Conservation (phyloP, 2,329 filamentous ascomycete genomes). For the Dryadomyces quercivorus region DNA sequence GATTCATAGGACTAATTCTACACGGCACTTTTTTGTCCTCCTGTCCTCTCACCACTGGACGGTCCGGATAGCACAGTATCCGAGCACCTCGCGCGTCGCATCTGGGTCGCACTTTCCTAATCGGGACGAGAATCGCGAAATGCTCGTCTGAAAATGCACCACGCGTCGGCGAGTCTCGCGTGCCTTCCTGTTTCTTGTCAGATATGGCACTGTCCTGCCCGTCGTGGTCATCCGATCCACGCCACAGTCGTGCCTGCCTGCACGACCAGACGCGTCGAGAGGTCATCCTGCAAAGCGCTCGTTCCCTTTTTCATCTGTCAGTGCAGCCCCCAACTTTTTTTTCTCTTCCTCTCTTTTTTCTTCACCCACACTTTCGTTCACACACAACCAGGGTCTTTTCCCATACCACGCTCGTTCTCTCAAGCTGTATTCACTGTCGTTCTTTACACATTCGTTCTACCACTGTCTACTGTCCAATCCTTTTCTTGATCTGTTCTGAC, state of each 20-base stretch:
- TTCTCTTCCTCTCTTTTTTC: neutral
- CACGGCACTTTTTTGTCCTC: neutral
- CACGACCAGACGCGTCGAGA: neutral
- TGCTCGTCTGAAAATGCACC: neutral
- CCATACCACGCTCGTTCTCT: neutral
- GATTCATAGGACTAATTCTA: neutral
- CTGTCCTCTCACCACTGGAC: too few relatives aligned
- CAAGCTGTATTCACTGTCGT: too few relatives aligned
- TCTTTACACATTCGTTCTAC: neutral
- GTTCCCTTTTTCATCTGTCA: neutral
- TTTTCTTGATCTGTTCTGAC: neutral
- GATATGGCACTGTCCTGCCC: neutral
- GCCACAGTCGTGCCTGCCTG: neutral
- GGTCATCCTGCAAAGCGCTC: neutral
- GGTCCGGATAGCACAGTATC: neutral
- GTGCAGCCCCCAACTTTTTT: neutral
- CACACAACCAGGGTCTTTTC: neutral
- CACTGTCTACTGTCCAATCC: neutral
- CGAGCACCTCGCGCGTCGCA: neutral
- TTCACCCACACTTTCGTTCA: neutral
- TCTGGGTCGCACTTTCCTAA: neutral
- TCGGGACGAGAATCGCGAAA: neutral
- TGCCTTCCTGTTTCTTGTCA: neutral
- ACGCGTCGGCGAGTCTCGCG: neutral
- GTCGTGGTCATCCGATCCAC: neutral